These are phyloP conservation scores for Colletotrichum tofieldiae DNA, from an alignment of 2,329 filamentous ascomycete species.

Conservation along the genomic window DNA sequence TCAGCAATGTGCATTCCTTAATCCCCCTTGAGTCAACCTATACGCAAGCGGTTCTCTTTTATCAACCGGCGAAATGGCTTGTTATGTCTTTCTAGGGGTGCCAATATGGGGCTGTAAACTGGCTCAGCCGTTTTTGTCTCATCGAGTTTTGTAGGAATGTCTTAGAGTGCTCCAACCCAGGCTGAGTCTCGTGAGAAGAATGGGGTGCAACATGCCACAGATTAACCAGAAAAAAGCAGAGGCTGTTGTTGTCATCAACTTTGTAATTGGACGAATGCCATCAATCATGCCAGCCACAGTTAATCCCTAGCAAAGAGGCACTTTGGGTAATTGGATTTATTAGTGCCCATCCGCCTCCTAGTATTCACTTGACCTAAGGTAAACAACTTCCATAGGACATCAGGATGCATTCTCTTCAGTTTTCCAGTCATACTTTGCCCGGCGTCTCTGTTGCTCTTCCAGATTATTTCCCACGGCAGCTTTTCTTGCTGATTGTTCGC, in stretches of 20 bases:
- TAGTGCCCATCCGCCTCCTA: neutral
- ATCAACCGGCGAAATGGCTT: too few species aligned
- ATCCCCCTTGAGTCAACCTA: too few species aligned
- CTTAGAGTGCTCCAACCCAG: neutral
- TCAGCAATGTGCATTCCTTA: too few species aligned
- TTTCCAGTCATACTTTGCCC: neutral
- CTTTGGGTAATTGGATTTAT: neutral
- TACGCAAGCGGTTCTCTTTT: too few species aligned
- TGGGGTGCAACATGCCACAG: neutral
- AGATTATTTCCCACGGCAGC: neutral
- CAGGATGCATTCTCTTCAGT: neutral
- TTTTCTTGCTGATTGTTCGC: neutral
- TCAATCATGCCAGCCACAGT: neutral
- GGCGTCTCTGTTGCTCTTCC: neutral
- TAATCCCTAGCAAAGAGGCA: neutral
- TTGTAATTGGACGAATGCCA: too few species aligned
- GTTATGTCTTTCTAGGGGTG: too few species aligned
- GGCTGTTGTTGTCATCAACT: too few species aligned
- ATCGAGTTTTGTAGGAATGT: neutral
- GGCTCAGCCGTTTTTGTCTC: neutral
- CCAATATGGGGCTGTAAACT: neutral
- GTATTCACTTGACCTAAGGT: neutral
- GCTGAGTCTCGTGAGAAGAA: neutral
- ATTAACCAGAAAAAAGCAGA: neutral
- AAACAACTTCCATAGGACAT: neutral